phyloP scores from a whole-genome alignment of 2,329 filamentous ascomycete genomes.

The Aspergillus sp. region DNA sequence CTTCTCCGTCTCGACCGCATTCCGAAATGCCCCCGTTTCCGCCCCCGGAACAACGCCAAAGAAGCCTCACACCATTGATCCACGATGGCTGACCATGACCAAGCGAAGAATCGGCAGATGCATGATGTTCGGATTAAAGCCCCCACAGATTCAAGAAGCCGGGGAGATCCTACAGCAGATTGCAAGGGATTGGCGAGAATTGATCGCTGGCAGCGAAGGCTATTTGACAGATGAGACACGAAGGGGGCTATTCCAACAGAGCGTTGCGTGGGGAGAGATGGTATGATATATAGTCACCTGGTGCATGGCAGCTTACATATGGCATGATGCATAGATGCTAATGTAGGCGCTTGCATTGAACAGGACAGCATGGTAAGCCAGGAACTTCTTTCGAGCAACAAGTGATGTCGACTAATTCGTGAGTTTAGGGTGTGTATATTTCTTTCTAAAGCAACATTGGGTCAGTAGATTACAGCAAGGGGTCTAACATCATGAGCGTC shows the following conservation, averaged over 20 bases:
- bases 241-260: slow-evolving; percentile 65
- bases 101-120: slow-evolving; percentile 71
- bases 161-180: slow-evolving; percentile 62
- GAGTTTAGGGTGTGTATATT: slow-evolving; percentile 26
- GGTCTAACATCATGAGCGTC: slow-evolving; percentile 5
- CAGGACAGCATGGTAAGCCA: slow-evolving; percentile 51
- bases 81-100: slow-evolving; percentile 71
- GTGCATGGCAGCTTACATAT: not conserved
- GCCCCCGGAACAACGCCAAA: slow-evolving; percentile 16
- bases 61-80: slow-evolving; percentile 41
- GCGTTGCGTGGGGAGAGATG: slow-evolving; percentile 84
- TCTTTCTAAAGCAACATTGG: not conserved
- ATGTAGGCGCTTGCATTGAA: slow-evolving; percentile 17
- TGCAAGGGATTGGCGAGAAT: slow-evolving; percentile 67
- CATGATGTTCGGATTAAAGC: slow-evolving; percentile 70
- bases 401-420: slow-evolving; percentile 5
- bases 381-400: not conserved
- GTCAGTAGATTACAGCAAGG: not conserved
- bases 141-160: slow-evolving; percentile 59
- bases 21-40: slow-evolving; percentile 19
- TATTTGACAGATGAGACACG: slow-evolving; percentile 67
- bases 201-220: slow-evolving; percentile 74
- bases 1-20: slow-evolving; percentile 26
- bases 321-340: slow-evolving; percentile 16
- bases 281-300: slow-evolving; percentile 44